Evolutionary conservation across 2,329 filamentous ascomycete genomes (phyloP).

Genomic region (Pyrenochaeta sp.): DNA sequence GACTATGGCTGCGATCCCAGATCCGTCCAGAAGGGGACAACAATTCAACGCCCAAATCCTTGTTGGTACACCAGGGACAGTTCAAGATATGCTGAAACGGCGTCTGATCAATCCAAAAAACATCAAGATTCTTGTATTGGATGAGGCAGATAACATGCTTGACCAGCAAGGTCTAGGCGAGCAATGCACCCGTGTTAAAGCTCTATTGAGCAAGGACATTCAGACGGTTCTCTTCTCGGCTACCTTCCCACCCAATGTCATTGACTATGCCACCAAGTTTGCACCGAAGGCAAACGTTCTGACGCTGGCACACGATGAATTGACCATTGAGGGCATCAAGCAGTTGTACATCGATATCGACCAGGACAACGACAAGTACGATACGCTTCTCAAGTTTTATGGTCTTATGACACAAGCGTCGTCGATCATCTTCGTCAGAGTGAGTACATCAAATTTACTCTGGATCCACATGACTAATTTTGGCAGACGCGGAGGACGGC

Average conservation of each 20-base stretch:
- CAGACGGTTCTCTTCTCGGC: constrained; percentile 96
- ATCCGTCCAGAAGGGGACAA: constrained; percentile 73
- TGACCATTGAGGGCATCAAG: constrained; percentile 96
- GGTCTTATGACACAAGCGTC: constrained; percentile 96
- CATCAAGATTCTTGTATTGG: constrained; percentile 85
- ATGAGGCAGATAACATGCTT: constrained; percentile 99
- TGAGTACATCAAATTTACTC: constrained; percentile 51
- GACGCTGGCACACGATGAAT: constrained; percentile 85
- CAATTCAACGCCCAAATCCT: constrained; percentile 80
- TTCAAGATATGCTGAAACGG: constrained; percentile 84
- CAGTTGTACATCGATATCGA: constrained; percentile 97
- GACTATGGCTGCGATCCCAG: constrained; percentile 83
- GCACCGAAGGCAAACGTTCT: constrained; percentile 87
- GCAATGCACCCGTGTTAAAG: constrained; percentile 90
- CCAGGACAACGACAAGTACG: constrained; percentile 82
- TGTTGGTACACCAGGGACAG: constrained; percentile 92
- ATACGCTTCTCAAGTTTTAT: constrained; percentile 89
- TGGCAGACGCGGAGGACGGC: constrained; percentile 83
- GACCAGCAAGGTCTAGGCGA: constrained; percentile 95
- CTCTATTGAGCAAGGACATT: constrained; percentile 73
- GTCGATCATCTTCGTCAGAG: constrained; percentile 97
- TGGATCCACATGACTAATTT: constrained; percentile 2
- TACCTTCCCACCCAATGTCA: constrained; percentile 87
- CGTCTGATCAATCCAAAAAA: constrained; percentile 75
- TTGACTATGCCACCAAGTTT: constrained; percentile 83